A percentile compares a stretch with the other conserved stretches of the same genome.
These are phyloP conservation scores for Phytopythium ostracodes DNA, from an alignment of 352 stramenopile species.

Conservation along the genomic window DNA sequence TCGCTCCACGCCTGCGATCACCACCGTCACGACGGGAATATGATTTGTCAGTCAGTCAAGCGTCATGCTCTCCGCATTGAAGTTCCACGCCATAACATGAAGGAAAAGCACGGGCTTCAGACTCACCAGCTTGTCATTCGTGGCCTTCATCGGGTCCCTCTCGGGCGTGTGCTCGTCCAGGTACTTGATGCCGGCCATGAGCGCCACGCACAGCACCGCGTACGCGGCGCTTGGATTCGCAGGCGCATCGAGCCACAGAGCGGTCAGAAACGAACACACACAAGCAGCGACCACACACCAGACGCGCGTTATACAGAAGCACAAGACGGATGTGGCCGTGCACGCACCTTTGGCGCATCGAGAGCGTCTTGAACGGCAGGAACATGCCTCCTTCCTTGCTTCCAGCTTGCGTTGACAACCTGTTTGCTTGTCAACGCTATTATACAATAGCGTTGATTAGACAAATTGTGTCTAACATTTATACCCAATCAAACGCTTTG, in stretches of 20 bases:
- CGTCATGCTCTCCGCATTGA: no score
- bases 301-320: neutral
- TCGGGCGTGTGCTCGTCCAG: slow-evolving; percentile 60
- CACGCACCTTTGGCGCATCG: slow-evolving; percentile 49
- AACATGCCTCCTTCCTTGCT: slow-evolving; percentile 25
- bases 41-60: no score
- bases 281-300: neutral
- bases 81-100: neutral
- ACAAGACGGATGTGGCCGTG: neutral
- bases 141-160: slow-evolving; percentile 24
- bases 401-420: neutral
- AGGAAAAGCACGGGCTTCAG: slow-evolving; percentile 10
- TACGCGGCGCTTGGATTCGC: slow-evolving; percentile 37
- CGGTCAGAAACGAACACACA: neutral
- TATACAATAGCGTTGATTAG: no score
- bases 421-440: neutral
- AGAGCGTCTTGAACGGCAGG: slow-evolving; percentile 63
- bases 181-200: slow-evolving; percentile 66
- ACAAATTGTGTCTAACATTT: no score
- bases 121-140: slow-evolving; percentile 45
- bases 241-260: neutral
- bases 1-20: slow-evolving; percentile 53
- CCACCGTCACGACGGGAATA: neutral
- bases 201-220: slow-evolving; percentile 49
- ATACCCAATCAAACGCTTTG: no score